Base-by-base conservation (phyloP, 2,329 filamentous ascomycete genomes). In the Lasiodiplodia theobromae region DNA sequence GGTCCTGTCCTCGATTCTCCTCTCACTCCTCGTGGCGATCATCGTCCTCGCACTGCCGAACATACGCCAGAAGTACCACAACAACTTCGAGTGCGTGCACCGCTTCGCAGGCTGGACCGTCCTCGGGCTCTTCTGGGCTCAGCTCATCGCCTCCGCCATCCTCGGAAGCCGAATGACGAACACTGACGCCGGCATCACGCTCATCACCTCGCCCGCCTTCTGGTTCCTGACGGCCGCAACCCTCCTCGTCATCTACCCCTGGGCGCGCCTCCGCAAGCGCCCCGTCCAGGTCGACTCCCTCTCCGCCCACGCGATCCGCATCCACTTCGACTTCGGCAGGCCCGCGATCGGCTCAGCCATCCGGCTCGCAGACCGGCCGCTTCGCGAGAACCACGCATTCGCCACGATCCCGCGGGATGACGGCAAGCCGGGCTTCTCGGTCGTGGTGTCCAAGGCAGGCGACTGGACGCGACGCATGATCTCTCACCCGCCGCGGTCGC, bases 191-290 rank as follows among this genome's bases (percentile, higher is more conserved):
- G 79, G 81, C 4, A 69, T 68, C 14, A 77, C 80, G 58, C 75
- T 89, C 10, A 62, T 85, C 70, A 70, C 75, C 18, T 83, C 83
- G 5, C 86, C 87, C 0, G 79, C 82, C 1, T 86, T 95, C 78
- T 96, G 91, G 90, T 86, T 92, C 73, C 82, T 96, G n/a, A 72
- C 87, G 31, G 75, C 87, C 53, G 88, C 89, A 49, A 93, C 91
- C 0, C 74, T 85, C 49, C 86, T 89, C 71, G 85, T 94, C 71
- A 82, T 90, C 57, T 88, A 91, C 66, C 91, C 92, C 1, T 96
- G 92, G 92, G 77, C 91, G 3, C 86, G 87, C 69, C 86, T 96
- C 34, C 88, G 91, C 67, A 89, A 87, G 72, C 88, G 92, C 68
- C 80, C 82, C 11, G 90, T 95, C 70, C 81, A 85, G 25, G 83